Evolutionary conservation across 2,329 filamentous ascomycete species (phyloP), one percentile per base, ranked within the genome.

Genomic region (Exophiala aquamarina): DNA sequence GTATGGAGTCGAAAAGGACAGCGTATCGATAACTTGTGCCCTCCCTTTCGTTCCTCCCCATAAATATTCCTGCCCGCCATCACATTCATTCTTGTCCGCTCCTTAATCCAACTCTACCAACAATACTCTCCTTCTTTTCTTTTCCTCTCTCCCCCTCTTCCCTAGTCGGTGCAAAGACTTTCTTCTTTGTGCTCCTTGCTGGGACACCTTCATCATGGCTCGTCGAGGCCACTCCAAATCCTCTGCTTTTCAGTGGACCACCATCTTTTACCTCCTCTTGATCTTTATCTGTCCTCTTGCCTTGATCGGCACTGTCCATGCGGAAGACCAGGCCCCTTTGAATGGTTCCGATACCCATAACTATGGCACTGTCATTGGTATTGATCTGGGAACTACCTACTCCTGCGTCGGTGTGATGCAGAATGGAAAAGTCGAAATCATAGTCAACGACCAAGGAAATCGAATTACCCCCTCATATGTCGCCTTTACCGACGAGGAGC

Each of bases 391-490:
- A 74, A 95, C 90, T 42, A 95, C 90, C 58, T 82, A 82, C 70
- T 82, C 78, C 64, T 95, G 90, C 74, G 89, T 95, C 63, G 90
- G 88, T 86, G 89, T 95, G 69, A 95, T 95, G 89, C 86, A 91
- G 70, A 87, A 89, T 69, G 90, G 90, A 70, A 93, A 92, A 74
- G 89, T 95, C 61, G 89, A 95, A 67, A 95, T 95, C 75, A 80
- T 95, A 62, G 88, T 89, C 74, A 95, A 95, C 78, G 89, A 95
- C 74, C 90, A 95, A 79, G 89, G 89, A 79, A 90, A 95, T 83
- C 87, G 89, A 77, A 95, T 95, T 62, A 95, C 90, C 63, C 90
- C 90, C 46, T 95, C 89, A 57, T 95, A 93, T 73, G 90, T 95
- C 68, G 90, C 89, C 65, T 95, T 95, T 73, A 97, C 90, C 71